These are phyloP conservation scores for Suillus sp. DNA, from an alignment of 768 basidiomycete genomes.

Conservation along the genomic window DNA sequence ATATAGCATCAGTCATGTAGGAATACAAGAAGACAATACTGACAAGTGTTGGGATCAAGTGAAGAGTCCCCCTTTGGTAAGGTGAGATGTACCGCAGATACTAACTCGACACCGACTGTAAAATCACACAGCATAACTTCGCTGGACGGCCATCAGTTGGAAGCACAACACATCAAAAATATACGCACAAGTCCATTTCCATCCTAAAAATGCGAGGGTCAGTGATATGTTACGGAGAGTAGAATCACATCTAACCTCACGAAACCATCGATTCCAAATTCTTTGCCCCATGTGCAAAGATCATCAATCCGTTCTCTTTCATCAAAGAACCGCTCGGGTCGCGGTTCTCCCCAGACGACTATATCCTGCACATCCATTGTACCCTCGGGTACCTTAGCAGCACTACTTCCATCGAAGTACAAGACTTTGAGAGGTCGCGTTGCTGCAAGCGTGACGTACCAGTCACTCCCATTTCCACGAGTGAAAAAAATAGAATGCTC, in stretches of 20 bases:
- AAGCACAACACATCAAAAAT: background rate
- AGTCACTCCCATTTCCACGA: constrained; percentile 13
- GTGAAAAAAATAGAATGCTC: constrained; percentile 41
- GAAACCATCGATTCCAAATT: constrained; percentile 36
- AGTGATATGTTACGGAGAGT: too few relatives aligned
- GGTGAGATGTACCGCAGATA: constrained; percentile 41
- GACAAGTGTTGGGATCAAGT: background rate
- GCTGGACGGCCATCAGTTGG: constrained; percentile 26
- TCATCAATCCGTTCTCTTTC: constrained; percentile 30
- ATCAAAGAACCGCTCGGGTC: constrained; percentile 18
- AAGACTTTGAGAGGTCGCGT: constrained; percentile 16
- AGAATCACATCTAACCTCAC: constrained; percentile 22
- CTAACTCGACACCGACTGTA: constrained; percentile 38
- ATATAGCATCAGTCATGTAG: background rate
- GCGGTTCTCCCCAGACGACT: constrained; percentile 31
- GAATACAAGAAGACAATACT: background rate
- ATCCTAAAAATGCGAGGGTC: too few relatives aligned
- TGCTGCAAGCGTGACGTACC: constrained; percentile 25
- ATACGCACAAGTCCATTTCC: constrained; percentile 51
- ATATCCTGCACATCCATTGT: constrained; percentile 39
- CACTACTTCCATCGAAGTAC: constrained; percentile 19
- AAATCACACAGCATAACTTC: constrained; percentile 55
- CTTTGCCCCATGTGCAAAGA: constrained; percentile 38
- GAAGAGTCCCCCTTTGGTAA: background rate
- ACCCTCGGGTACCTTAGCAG: constrained; percentile 24